These are phyloP conservation scores for Podaxis sp. DNA, from an alignment of 768 basidiomycete species.

Conservation along the genomic window DNA sequence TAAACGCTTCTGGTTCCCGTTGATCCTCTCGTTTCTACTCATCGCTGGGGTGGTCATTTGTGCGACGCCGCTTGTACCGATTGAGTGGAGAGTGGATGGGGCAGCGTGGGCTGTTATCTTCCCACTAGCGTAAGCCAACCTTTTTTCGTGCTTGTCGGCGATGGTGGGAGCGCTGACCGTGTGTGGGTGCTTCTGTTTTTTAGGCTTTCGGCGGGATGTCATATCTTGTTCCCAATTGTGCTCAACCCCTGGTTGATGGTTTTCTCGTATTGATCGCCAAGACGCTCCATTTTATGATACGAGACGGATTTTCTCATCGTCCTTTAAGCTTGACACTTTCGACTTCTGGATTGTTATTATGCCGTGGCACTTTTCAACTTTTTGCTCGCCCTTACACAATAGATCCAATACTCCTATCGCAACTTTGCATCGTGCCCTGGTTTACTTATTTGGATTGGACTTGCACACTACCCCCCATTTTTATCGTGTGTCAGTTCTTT, in stretches of 20 bases:
- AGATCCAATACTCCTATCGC: neutral
- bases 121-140: slow-evolving; percentile 52
- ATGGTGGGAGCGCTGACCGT: slow-evolving; percentile 19
- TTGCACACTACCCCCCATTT: neutral
- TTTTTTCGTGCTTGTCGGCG: slow-evolving; percentile 10
- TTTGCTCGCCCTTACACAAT: neutral
- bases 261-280: slow-evolving; percentile 52
- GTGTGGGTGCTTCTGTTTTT: slow-evolving; percentile 28
- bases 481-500: neutral
- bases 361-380: neutral
- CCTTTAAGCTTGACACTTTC: no score
- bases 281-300: neutral
- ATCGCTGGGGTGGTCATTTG: slow-evolving; percentile 57
- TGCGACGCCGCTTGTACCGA: slow-evolving; percentile 44
- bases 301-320: neutral
- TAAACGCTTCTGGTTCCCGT: slow-evolving; percentile 63
- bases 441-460: neutral
- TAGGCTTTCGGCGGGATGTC: slow-evolving; percentile 62
- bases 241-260: slow-evolving; percentile 58
- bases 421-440: neutral
- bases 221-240: slow-evolving; percentile 67
- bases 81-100: slow-evolving; percentile 57
- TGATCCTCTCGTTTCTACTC: slow-evolving; percentile 51
- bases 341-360: neutral
- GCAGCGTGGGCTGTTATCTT: slow-evolving; percentile 72